These are phyloP conservation scores for Dendrocalamus latiflorus DNA, from an alignment of 202 grass and related monocot species.

Conservation along the genomic window DNA sequence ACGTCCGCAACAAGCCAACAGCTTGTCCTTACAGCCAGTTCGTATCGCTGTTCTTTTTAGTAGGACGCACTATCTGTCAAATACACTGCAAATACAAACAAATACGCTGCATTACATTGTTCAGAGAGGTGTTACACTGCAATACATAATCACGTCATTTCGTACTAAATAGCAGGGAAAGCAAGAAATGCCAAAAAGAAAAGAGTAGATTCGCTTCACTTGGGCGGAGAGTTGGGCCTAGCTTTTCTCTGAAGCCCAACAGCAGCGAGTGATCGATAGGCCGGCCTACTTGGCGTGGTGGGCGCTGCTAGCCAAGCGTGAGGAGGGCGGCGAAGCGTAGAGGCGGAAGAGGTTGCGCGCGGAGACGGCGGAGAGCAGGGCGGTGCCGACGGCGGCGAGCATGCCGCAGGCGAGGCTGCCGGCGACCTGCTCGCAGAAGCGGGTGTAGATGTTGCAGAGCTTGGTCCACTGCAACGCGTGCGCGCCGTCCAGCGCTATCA, in stretches of 20 bases:
- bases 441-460: constrained; percentile 93
- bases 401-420: constrained; percentile 54
- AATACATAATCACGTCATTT: not conserved
- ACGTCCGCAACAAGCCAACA: not conserved
- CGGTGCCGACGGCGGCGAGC: constrained; percentile 38
- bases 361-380: constrained; percentile 51
- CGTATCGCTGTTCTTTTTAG: not conserved
- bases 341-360: constrained; percentile 71
- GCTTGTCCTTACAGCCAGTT: not conserved
- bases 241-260: not conserved
- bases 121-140: not conserved
- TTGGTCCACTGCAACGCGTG: constrained; percentile 66
- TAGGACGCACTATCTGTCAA: not conserved
- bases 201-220: not conserved
- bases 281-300: not conserved
- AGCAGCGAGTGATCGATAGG: not conserved
- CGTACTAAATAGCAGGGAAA: not conserved
- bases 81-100: not conserved
- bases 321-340: constrained; percentile 29
- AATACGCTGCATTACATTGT: not conserved
- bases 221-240: not conserved
- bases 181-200: not conserved
- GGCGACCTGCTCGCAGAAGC: constrained; percentile 71
- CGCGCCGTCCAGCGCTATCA: constrained; percentile 51
- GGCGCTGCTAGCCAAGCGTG: not conserved